Percentiles rank a stretch among this genome's conserved stretches.
Evolutionary conservation across 2,329 filamentous ascomycete genomes (phyloP).

Genomic region (Ceratocystiopsis sp.): DNA sequence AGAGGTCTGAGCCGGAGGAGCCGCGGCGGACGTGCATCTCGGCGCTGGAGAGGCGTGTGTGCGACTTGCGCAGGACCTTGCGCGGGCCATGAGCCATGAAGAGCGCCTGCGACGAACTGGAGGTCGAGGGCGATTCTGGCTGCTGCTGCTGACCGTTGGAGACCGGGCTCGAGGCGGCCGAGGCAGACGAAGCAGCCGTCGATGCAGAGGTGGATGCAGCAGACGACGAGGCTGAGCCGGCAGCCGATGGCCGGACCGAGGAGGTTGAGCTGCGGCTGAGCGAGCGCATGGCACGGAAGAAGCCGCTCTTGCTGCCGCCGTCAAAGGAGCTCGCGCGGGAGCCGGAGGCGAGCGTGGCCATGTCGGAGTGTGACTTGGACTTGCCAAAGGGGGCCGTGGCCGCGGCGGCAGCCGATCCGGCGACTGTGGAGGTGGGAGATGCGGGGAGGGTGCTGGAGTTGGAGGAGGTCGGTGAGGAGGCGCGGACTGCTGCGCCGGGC

Average conservation of each 20-base stretch:
- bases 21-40: slow-evolving; percentile 11
- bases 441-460: too few species aligned
- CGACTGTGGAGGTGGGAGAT: too few species aligned
- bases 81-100: slow-evolving; percentile 6
- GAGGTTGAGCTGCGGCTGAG: slow-evolving; percentile 12
- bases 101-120: slow-evolving; percentile 3
- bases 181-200: neutral
- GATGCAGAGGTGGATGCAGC: neutral
- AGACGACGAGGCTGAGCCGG: neutral
- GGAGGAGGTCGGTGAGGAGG: too few species aligned
- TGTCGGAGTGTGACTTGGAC: slow-evolving; percentile 8
- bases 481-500: neutral
- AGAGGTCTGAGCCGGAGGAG: slow-evolving; percentile 16
- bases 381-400: slow-evolving; percentile 1
- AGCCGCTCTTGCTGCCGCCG: slow-evolving; percentile 10
- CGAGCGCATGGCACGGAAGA: slow-evolving; percentile 12
- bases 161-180: neutral
- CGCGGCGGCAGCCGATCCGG: neutral
- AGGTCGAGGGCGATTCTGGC: slow-evolving; percentile 3
- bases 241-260: slow-evolving; percentile 2
- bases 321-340: slow-evolving; percentile 13
- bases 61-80: slow-evolving; percentile 9
- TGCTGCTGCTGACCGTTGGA: neutral
- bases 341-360: slow-evolving; percentile 5
- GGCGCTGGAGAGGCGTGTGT: slow-evolving; percentile 8